Conservation (phyloP, 1,284 basidiomycete genomes). For the Naganishia liquefaciens region DNA sequence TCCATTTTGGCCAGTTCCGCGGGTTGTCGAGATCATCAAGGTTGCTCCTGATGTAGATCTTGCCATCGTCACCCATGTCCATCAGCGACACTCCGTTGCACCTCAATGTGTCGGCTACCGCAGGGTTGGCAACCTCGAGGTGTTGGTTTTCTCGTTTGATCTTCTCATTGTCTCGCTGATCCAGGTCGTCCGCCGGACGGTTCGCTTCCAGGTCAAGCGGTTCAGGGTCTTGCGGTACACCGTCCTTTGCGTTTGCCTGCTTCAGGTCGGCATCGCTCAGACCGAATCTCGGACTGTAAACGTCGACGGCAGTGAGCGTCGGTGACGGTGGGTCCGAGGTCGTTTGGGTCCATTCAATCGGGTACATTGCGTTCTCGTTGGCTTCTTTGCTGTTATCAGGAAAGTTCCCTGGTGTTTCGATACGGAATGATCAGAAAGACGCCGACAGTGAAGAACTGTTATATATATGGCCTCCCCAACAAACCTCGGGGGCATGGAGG, state of each 20-base stretch:
- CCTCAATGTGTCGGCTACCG: not conserved
- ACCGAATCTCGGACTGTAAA: not conserved
- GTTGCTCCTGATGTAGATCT: slow-evolving; percentile 35
- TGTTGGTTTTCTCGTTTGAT: slow-evolving; percentile 4
- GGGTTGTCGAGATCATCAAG: slow-evolving; percentile 36
- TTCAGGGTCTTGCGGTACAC: slow-evolving; percentile 2
- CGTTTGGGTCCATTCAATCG: not conserved
- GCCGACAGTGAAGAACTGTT: not conserved
- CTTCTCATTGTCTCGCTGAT: not conserved
- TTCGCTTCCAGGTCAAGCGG: slow-evolving; percentile 19
- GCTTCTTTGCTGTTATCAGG: not conserved
- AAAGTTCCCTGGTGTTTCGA: not conserved
- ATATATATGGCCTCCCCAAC: not conserved
- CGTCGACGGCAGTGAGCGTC: slow-evolving; percentile 19
- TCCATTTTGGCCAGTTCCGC: slow-evolving; percentile 42
- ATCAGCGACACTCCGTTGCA: not conserved
- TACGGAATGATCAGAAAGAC: too few species aligned
- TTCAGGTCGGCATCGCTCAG: not conserved
- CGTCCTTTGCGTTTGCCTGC: not conserved
- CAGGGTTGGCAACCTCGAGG: not conserved
- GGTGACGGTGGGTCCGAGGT: slow-evolving; percentile 19
- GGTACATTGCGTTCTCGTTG: slow-evolving; percentile 5
- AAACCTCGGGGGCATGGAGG: not conserved
- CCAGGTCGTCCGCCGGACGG: not conserved
- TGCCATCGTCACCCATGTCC: slow-evolving; percentile 34